Evolutionary conservation across 2,329 filamentous ascomycete species (phyloP).

Genomic region (Capronia epimyces): DNA sequence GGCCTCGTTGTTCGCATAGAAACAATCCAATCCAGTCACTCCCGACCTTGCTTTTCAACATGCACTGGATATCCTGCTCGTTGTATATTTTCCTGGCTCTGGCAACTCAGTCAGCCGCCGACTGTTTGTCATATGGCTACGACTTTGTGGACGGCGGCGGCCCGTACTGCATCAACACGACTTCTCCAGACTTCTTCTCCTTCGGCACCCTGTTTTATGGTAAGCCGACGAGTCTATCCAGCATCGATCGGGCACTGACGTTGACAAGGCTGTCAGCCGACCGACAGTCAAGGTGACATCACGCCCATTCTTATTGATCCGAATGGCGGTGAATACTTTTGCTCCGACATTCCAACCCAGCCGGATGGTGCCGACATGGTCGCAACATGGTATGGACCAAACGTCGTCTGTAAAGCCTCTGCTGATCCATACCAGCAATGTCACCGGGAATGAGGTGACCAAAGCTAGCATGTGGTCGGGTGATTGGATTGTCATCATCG

Average conservation of each 20-base stretch:
- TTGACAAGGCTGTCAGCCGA: constrained; percentile 18
- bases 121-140: constrained; percentile 24
- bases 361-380: constrained; percentile 21
- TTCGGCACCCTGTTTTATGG: constrained; percentile 26
- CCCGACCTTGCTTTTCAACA: constrained; percentile 3
- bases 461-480: constrained; percentile 26
- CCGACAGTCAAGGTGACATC: constrained; percentile 21
- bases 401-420: not conserved
- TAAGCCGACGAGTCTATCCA: not conserved
- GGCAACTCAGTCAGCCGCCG: constrained; percentile 10
- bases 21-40: not conserved
- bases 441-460: constrained; percentile 20
- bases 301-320: constrained; percentile 26
- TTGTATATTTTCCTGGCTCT: constrained; percentile 9
- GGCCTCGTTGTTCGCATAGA: not conserved
- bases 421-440: constrained; percentile 17
- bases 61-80: constrained; percentile 7
- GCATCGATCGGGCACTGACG: constrained; percentile 1
- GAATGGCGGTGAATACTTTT: constrained; percentile 26
- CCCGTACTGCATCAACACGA: constrained; percentile 27
- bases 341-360: constrained; percentile 24
- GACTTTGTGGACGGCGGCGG: constrained; percentile 26
- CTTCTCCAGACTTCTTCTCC: constrained; percentile 23
- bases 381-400: constrained; percentile 24
- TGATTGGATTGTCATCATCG: constrained; percentile 25